These are phyloP conservation scores for Fusarium dimerum DNA, from an alignment of 2,329 filamentous ascomycete genomes.

Conservation along the genomic window DNA sequence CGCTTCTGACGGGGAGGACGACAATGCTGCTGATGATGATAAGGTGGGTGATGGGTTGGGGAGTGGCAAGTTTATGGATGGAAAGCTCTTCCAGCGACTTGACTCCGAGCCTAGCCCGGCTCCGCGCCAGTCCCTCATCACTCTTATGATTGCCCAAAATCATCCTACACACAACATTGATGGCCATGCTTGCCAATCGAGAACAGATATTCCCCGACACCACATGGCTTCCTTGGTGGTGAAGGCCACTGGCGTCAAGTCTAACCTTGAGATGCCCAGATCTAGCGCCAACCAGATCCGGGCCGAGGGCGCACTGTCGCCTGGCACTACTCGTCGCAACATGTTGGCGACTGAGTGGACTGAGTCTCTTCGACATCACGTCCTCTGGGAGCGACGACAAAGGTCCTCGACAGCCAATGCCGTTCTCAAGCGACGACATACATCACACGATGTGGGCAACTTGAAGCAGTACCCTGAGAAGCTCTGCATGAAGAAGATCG, in stretches of 20 bases:
- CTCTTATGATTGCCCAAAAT: slow-evolving; percentile 79
- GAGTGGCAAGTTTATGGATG: slow-evolving; percentile 78
- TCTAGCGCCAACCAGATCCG: slow-evolving; percentile 61
- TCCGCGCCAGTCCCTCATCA: slow-evolving; percentile 85
- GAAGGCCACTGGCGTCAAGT: slow-evolving; percentile 49
- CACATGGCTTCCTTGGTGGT: slow-evolving; percentile 61
- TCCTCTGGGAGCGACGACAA: slow-evolving; percentile 94
- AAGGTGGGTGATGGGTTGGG: too few relatives aligned
- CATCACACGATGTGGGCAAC: slow-evolving; percentile 87
- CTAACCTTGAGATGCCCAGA: slow-evolving; percentile 64
- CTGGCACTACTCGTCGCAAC: slow-evolving; percentile 86
- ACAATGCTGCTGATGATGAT: slow-evolving; percentile 66
- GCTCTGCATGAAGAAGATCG: slow-evolving; percentile 59
- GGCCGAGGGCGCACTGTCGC: slow-evolving; percentile 79
- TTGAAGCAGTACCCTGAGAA: slow-evolving; percentile 78
- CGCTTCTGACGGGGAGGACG: slow-evolving; percentile 61
- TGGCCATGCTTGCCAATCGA: slow-evolving; percentile 65
- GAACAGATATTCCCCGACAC: slow-evolving; percentile 68
- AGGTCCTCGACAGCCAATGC: slow-evolving; percentile 88
- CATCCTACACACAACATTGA: slow-evolving; percentile 71
- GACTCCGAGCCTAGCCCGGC: slow-evolving; percentile 84
- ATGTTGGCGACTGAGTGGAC: slow-evolving; percentile 96
- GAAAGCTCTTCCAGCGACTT: slow-evolving; percentile 85
- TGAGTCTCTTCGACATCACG: slow-evolving; percentile 85
- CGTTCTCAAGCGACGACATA: slow-evolving; percentile 85